Evolutionary conservation across 2,329 filamentous ascomycete genomes (phyloP).

Genomic region (Sarocladiaceae sp.): DNA sequence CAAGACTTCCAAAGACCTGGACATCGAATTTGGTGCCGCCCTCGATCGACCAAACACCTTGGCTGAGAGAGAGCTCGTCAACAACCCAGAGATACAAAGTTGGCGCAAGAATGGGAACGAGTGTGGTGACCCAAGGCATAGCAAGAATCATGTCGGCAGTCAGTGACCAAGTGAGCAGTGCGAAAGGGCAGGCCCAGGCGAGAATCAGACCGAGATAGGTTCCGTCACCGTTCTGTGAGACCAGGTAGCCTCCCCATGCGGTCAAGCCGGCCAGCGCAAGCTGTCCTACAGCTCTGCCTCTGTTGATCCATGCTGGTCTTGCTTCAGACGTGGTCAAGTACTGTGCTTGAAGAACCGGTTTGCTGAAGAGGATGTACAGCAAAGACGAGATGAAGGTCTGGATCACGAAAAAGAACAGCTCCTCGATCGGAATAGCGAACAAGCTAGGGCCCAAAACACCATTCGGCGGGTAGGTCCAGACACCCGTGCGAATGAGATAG

Average conservation of each 20-base stretch:
- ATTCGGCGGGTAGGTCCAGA: conserved; percentile 68
- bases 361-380: conserved; percentile 64
- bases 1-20: conserved; percentile 60
- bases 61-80: conserved; percentile 61
- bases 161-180: conserved; percentile 59
- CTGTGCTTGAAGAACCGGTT: conserved; percentile 50
- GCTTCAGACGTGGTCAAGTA: conserved; percentile 31
- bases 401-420: conserved; percentile 73
- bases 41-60: conserved; percentile 70
- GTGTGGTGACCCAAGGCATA: conserved; percentile 53
- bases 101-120: conserved; percentile 56
- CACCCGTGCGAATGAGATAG: conserved; percentile 61
- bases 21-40: conserved; percentile 61
- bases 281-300: conserved; percentile 43
- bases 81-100: conserved; percentile 70
- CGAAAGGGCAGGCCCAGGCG: conserved; percentile 63
- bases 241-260: conserved; percentile 37
- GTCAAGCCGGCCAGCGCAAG: conserved; percentile 39
- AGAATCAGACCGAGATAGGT: conserved; percentile 70
- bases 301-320: conserved; percentile 16
- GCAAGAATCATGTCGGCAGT: conserved; percentile 60
- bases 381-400: conserved; percentile 71
- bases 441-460: conserved; percentile 60
- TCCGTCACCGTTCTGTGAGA: conserved; percentile 41
- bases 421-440: conserved; percentile 64